Evolutionary conservation across 192 early-diverging fungal species (phyloP).

Genomic region (Entomortierella parvispora): DNA sequence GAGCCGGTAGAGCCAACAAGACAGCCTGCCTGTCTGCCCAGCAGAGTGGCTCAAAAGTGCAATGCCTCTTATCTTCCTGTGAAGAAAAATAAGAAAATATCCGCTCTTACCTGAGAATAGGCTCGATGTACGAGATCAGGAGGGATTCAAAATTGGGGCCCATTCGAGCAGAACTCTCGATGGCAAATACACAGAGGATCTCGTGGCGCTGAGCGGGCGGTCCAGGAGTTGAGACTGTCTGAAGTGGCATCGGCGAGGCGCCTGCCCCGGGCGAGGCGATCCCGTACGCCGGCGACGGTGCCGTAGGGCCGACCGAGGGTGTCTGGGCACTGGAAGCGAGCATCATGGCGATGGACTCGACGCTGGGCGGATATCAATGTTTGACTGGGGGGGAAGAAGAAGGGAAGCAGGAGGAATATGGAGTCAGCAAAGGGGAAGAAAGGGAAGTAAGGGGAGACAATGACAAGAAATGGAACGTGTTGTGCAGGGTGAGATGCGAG

Average conservation of each 20-base stretch:
- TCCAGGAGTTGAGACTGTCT: constrained; percentile 43
- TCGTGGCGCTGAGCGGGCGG: constrained; percentile 56
- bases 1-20: too few species aligned
- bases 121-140: constrained; percentile 63
- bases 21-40: too few species aligned
- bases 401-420: not conserved
- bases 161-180: constrained; percentile 65
- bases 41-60: too few species aligned
- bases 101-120: constrained; percentile 61
- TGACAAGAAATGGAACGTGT: not conserved
- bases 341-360: constrained; percentile 6
- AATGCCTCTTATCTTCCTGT: too few species aligned
- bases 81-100: too few species aligned
- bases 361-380: not conserved
- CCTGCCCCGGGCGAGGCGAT: constrained; percentile 38
- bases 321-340: constrained; percentile 40
- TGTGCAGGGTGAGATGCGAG: too few species aligned
- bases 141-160: constrained; percentile 54
- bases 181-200: constrained; percentile 64
- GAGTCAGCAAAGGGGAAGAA: not conserved
- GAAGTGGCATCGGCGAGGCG: constrained; percentile 47
- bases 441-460: not conserved
- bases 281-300: constrained; percentile 34
- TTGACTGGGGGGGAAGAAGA: not conserved
- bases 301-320: constrained; percentile 28